phyloP scores from a whole-genome alignment of 2,329 filamentous ascomycete genomes.

The Cephalotrichum gorgonifer region DNA sequence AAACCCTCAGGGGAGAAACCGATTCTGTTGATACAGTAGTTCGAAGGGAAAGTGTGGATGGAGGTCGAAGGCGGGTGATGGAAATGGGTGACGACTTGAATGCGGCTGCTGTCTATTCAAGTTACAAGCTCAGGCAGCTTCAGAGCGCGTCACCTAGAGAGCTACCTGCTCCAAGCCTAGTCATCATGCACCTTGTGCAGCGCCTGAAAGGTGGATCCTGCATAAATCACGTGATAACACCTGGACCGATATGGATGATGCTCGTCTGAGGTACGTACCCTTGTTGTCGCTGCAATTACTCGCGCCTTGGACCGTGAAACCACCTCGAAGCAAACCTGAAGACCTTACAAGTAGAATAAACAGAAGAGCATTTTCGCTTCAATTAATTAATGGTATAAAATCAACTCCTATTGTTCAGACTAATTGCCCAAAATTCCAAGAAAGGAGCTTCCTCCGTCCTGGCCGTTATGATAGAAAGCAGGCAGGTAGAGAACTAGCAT shows the following conservation, averaged over 20 bases:
- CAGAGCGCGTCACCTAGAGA: constrained; percentile 26
- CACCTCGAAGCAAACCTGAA: no score
- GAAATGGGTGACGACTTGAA: neutral
- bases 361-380: neutral
- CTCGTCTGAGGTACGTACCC: no score
- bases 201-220: neutral
- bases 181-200: neutral
- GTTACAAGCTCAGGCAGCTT: constrained; percentile 30
- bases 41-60: neutral
- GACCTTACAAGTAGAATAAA: neutral
- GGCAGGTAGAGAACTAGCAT: no score
- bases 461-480: no score
- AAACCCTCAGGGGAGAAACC: no score
- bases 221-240: neutral
- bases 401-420: neutral
- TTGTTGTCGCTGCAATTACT: no score
- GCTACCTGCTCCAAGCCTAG: constrained; percentile 3
- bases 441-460: neutral
- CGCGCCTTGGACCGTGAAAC: no score
- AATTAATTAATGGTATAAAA: neutral
- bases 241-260: no score
- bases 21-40: neutral
- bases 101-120: neutral
- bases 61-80: neutral
- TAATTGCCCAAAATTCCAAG: neutral